phyloP scores from a whole-genome alignment of 306 rosid species.

The Benincasa hispida region DNA sequence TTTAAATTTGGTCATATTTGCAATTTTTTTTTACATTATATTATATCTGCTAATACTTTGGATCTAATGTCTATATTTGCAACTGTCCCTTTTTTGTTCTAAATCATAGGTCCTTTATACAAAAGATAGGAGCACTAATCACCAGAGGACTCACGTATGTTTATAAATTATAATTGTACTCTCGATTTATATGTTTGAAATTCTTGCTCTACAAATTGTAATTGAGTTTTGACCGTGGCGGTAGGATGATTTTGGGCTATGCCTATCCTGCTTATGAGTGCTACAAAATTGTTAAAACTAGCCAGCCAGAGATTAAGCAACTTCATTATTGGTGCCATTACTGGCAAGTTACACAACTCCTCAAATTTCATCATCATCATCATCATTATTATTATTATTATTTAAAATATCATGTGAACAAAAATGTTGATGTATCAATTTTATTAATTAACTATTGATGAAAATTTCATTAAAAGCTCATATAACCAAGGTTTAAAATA shows the following conservation, averaged over 20 bases:
- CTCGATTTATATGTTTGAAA: neutral
- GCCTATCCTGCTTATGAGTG: slow-evolving; percentile 95
- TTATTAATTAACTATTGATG: no score
- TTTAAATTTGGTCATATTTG: no score
- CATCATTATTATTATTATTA: no score
- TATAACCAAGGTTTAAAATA: no score
- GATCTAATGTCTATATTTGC: no score
- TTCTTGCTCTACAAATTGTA: neutral
- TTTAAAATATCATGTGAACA: no score
- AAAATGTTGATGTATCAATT: no score
- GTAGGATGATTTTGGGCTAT: slow-evolving; percentile 83
- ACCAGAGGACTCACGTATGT: slow-evolving; percentile 84
- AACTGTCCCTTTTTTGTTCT: slow-evolving; percentile 13
- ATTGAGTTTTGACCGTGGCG: slow-evolving; percentile 2
- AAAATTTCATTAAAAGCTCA: no score
- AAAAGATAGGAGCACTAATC: slow-evolving; percentile 75
- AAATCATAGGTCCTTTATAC: slow-evolving; percentile 27
- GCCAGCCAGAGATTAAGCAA: slow-evolving; percentile 67
- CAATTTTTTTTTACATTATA: no score
- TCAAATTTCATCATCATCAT: no score
- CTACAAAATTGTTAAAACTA: slow-evolving; percentile 70
- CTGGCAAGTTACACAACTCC: slow-evolving; percentile 30
- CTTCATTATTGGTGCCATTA: slow-evolving; percentile 96
- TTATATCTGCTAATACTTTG: no score
- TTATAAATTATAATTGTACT: slow-evolving; percentile 5